Percentiles rank a stretch among this genome's conserved stretches.
phyloP scores from a whole-genome alignment of 129 eudicot genomes.

The Apium graveolens region DNA sequence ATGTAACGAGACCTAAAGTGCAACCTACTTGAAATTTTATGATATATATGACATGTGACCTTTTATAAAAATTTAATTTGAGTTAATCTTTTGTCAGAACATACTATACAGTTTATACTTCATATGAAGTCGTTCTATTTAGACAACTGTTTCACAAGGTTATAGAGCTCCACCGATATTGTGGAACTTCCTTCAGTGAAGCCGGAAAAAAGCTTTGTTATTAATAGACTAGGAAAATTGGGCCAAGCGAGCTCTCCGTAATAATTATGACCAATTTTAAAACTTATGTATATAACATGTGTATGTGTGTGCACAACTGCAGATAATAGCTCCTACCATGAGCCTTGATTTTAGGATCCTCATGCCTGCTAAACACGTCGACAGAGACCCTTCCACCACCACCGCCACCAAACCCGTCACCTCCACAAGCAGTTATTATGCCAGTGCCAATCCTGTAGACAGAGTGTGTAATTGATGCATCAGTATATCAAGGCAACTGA shows the following conservation, averaged over 20 bases:
- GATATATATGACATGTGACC: not conserved
- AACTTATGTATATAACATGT: not conserved
- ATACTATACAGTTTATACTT: not conserved
- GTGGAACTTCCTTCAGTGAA: not conserved
- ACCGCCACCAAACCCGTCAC: slow-evolving; percentile 93
- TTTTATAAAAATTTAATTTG: not conserved
- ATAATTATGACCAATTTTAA: too few species aligned
- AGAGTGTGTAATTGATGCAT: slow-evolving; percentile 8
- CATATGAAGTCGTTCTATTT: not conserved
- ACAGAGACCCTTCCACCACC: slow-evolving; percentile 95
- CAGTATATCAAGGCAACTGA: not conserved
- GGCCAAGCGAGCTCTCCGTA: too few species aligned
- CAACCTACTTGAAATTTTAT: not conserved
- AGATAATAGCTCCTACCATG: slow-evolving; percentile 54
- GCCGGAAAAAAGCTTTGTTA: too few species aligned
- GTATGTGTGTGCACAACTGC: not conserved
- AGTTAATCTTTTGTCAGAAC: not conserved
- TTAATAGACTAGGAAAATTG: too few species aligned
- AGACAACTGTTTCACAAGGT: not conserved
- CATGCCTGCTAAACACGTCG: slow-evolving; percentile 95
- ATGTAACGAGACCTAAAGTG: not conserved
- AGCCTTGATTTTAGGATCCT: slow-evolving; percentile 57
- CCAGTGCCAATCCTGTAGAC: slow-evolving; percentile 84
- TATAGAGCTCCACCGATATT: slow-evolving; percentile 1
- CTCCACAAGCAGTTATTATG: slow-evolving; percentile 75